Conservation (phyloP, 768 basidiomycete species). For the Hemileccinum rubropunctum region DNA sequence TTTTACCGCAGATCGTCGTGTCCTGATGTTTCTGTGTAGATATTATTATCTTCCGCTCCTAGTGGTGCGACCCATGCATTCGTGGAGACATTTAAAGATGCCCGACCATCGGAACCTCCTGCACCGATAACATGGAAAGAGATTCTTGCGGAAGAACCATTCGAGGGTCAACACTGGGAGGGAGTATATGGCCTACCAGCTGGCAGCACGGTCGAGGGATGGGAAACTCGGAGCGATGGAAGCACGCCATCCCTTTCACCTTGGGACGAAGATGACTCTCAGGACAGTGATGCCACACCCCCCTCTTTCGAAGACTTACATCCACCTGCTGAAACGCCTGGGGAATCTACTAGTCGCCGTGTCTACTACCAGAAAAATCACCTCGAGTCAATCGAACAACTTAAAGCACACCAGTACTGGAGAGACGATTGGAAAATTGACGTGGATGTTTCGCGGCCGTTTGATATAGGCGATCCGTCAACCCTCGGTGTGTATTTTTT, state of each 20-base stretch:
- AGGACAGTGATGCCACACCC: constrained; percentile 16
- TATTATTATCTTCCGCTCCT: constrained; percentile 56
- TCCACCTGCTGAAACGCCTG: background rate
- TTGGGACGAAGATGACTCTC: constrained; percentile 50
- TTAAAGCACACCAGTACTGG: constrained; percentile 74
- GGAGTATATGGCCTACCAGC: constrained; percentile 58
- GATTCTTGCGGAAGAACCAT: constrained; percentile 81
- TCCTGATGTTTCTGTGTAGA: constrained; percentile 35
- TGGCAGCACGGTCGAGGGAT: constrained; percentile 44
- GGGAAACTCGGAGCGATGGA: constrained; percentile 48
- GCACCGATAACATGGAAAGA: constrained; percentile 65
- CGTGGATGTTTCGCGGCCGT: constrained; percentile 39
- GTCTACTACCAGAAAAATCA: constrained; percentile 21
- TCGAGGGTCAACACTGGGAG: constrained; percentile 85
- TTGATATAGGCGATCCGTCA: constrained; percentile 69
- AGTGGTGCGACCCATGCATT: constrained; percentile 44
- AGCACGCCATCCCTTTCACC: constrained; percentile 71
- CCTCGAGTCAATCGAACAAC: constrained; percentile 57
- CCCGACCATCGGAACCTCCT: constrained; percentile 22
- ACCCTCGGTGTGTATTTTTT: constrained; percentile 53
- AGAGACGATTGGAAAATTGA: constrained; percentile 59
- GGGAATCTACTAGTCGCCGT: background rate
- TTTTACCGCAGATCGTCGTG: background rate
- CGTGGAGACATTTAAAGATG: constrained; percentile 54
- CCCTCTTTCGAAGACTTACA: constrained; percentile 14